Evolutionary conservation across 257 asterid genomes (phyloP).

Genomic region (Fraxinus anomala): DNA sequence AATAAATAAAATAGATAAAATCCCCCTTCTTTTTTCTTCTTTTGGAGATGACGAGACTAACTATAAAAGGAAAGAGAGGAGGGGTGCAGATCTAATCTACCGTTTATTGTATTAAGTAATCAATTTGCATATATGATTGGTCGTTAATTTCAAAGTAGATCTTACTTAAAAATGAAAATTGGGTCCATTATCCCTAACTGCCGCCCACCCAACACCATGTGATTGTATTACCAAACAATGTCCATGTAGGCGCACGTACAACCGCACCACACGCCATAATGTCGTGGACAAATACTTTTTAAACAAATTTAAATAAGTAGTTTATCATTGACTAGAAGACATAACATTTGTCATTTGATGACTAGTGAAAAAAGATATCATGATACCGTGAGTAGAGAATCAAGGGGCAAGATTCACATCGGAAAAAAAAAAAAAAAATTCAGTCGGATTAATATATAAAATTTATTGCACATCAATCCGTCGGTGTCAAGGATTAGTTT

Average conservation of each 20-base stretch:
- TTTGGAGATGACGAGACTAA: too few species aligned
- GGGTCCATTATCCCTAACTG: constrained; percentile 35
- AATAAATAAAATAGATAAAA: too few species aligned
- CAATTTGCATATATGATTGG: neutral
- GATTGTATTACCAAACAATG: constrained; percentile 16
- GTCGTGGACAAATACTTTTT: neutral
- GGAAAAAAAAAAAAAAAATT: too few species aligned
- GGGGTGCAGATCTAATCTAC: too few species aligned
- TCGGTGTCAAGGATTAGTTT: too few species aligned
- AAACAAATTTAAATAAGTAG: neutral
- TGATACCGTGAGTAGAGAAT: too few species aligned
- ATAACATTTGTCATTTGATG: neutral
- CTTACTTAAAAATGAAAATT: constrained; percentile 18
- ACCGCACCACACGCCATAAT: neutral
- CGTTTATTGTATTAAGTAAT: neutral
- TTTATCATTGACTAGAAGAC: neutral
- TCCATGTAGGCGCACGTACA: constrained; percentile 2
- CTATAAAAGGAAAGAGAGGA: too few species aligned
- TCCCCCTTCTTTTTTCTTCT: too few species aligned
- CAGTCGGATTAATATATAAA: too few species aligned
- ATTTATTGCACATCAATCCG: too few species aligned
- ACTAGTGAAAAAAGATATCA: neutral
- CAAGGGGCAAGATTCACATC: too few species aligned
- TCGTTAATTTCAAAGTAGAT: constrained; percentile 41
- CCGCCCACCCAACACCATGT: constrained; percentile 34